Percentiles rank a stretch among this genome's conserved stretches.
These are phyloP conservation scores for Lactuca sativa DNA, from an alignment of 129 eudicot genomes.

Conservation along the genomic window DNA sequence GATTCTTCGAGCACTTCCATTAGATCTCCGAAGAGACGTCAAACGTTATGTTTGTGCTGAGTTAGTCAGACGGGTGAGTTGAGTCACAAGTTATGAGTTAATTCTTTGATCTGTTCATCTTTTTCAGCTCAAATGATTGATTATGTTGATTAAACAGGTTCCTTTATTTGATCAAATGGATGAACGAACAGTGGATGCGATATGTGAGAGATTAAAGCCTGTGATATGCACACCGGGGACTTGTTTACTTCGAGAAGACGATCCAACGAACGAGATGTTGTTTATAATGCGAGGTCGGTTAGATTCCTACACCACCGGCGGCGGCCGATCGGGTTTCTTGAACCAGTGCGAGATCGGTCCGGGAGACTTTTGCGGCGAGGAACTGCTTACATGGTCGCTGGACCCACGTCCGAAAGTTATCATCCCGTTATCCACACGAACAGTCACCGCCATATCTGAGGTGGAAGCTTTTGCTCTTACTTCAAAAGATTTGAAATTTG, in stretches of 20 bases:
- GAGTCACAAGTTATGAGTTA: not conserved
- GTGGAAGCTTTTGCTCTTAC: conserved; percentile 80
- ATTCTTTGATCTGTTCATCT: not conserved
- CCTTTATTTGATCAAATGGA: conserved; percentile 79
- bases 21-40: conserved; percentile 74
- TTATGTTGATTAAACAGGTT: conserved; percentile 41
- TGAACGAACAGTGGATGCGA: conserved; percentile 71
- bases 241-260: conserved; percentile 65
- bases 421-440: conserved; percentile 76
- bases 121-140: not conserved
- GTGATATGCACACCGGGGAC: conserved; percentile 55
- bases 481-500: conserved; percentile 64
- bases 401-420: conserved; percentile 59
- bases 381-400: conserved; percentile 69
- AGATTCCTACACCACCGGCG: conserved; percentile 78
- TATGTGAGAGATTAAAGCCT: conserved; percentile 70
- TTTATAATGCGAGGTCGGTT: conserved; percentile 67
- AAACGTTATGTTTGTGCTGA: conserved; percentile 78
- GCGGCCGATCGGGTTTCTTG: conserved; percentile 76
- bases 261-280: conserved; percentile 71
- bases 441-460: conserved; percentile 63
- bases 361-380: conserved; percentile 88
- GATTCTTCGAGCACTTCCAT: conserved; percentile 57
- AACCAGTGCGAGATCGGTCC: conserved; percentile 63
- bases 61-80: conserved; percentile 69